Base-by-base conservation (phyloP, 768 basidiomycete genomes). In the Fistulinella prunicolor region DNA sequence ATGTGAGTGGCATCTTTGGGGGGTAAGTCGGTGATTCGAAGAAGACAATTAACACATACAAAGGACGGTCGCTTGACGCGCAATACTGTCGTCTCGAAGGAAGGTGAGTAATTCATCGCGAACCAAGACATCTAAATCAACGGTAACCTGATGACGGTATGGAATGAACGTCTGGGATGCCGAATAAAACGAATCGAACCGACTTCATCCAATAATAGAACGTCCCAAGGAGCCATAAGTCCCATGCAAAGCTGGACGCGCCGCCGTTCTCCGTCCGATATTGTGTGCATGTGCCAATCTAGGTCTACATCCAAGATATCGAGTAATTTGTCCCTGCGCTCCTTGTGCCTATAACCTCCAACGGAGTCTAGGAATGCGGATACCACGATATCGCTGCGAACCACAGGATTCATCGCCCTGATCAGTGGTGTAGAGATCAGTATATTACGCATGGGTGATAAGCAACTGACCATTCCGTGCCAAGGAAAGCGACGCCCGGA, bases 351-450 rank as follows among this genome's bases (percentile, higher is more conserved):
- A 65, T 96, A 97, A 0, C 96, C 96, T 13, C 96, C 96, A 5
- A 99, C 91, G 16, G 92, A 94, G 65, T 99, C 91, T n/a, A 99
- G 74, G 68, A 99, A 99, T 40, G 82, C 75, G n/a, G 89, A 83
- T 3, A 99, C 96, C 26, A 84, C 73, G 52, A 98, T 94, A 66
- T 98, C 96, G 9, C 88, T 76, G 26, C 94, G 80, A 12, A 98
- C 94, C 48, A 97, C 95, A 1, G 94, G 93, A 68, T 99, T 98
- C 83, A 89, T 89, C 0, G 94, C 94, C 90, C 89, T 89, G n/a
- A 53, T 19, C 12, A 46, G 47, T 26, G 21, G 38, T n/a, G 28
- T 35, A 14, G 14, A 22, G 6, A n/a, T 44, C 20, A 47, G n/a
- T n/a, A n/a, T n/a, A n/a, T n/a, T n/a, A 39, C 14, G 17, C 21